These are phyloP conservation scores for Leishmania amazonensis DNA, from an alignment of 208 protist species.

Conservation along the genomic window DNA sequence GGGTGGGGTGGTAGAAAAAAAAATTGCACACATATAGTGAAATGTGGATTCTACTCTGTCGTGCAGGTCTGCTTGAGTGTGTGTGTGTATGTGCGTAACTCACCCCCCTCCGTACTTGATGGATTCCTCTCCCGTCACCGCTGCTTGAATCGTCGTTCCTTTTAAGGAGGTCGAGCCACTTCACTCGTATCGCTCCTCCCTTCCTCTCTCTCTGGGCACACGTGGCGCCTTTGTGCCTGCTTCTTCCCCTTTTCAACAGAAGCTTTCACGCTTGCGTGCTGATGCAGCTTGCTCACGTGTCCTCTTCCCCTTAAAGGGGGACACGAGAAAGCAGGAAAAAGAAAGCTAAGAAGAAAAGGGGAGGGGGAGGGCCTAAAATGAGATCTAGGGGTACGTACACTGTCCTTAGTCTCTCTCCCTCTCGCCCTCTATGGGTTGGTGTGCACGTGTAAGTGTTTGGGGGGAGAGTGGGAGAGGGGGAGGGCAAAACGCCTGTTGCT, in stretches of 20 bases:
- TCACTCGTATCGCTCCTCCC: not conserved
- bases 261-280: not conserved
- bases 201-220: not conserved
- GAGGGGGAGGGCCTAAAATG: not conserved
- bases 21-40: not conserved
- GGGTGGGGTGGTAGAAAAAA: not conserved
- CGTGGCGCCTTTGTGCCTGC: not conserved
- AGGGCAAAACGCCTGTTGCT: not conserved
- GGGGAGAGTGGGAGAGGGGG: not conserved
- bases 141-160: not conserved
- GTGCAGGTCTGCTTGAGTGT: not conserved
- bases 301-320: not conserved
- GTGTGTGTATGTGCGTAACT: not conserved
- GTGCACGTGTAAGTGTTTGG: not conserved
- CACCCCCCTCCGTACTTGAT: not conserved
- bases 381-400: not conserved
- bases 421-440: not conserved
- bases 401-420: not conserved
- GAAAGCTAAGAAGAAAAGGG: not conserved
- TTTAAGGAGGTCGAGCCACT: not conserved
- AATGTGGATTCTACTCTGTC: not conserved
- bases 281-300: not conserved
- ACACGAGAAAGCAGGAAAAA: constrained; percentile 1
- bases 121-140: not conserved
- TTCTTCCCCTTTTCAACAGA: not conserved